These are phyloP conservation scores for Lepraria neglecta DNA, from an alignment of 495 filamentous ascomycete species.

Conservation along the genomic window DNA sequence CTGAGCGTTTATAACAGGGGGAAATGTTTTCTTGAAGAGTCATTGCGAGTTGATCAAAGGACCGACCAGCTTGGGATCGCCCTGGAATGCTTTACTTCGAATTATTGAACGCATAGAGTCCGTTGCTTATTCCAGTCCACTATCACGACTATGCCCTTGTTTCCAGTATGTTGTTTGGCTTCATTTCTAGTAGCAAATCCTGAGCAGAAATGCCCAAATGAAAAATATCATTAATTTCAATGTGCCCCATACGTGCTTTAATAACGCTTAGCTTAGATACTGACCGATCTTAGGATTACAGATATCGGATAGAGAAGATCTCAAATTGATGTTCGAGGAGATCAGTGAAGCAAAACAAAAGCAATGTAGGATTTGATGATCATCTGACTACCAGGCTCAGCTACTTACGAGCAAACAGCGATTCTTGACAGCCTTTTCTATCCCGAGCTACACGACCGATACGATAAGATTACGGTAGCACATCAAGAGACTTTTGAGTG, in stretches of 20 bases:
- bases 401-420: background rate
- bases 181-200: background rate
- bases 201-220: background rate
- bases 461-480: background rate
- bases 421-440: background rate
- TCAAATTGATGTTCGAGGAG: slow-evolving; percentile 6
- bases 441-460: slow-evolving; percentile 2
- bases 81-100: background rate
- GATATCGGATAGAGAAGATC: background rate
- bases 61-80: background rate
- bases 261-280: background rate
- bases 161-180: background rate
- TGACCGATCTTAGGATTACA: background rate
- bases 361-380: background rate
- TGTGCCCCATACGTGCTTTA: background rate
- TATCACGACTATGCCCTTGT: background rate
- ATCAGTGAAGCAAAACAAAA: slow-evolving; percentile 6
- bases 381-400: background rate
- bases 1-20: background rate
- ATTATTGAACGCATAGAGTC: background rate
- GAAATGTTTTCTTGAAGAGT: background rate
- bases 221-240: background rate
- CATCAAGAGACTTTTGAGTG: slow-evolving; percentile 5
- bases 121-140: background rate
- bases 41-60: background rate